Conservation (phyloP, 2,329 filamentous ascomycete genomes). For the Trichoderma hamatum region DNA sequence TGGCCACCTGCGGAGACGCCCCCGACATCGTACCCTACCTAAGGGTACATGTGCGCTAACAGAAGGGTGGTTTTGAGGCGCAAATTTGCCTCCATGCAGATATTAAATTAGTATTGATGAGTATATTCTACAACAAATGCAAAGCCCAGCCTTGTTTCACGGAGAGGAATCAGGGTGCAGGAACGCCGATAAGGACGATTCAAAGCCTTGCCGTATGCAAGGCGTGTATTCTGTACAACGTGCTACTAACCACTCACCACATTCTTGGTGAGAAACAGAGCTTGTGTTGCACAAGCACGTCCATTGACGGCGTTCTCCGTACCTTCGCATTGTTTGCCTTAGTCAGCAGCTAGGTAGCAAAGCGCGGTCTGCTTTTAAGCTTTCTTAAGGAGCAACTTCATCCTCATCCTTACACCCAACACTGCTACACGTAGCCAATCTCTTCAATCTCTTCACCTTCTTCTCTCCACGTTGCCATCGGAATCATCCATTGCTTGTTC, state of each 20-base stretch:
- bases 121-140: not conserved
- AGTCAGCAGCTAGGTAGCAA: slow-evolving; percentile 21
- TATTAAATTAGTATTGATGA: not conserved
- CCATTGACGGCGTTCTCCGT: not conserved
- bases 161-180: slow-evolving; percentile 15
- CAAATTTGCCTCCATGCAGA: fast-evolving
- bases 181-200: not conserved
- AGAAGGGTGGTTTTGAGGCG: not conserved
- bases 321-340: not conserved
- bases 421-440: not conserved
- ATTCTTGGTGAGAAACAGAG: not conserved
- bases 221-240: not conserved
- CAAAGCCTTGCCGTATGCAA: not conserved
- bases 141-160: slow-evolving; percentile 15
- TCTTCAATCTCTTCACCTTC: not conserved
- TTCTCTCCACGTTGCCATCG: not conserved
- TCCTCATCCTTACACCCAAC: slow-evolving; percentile 1
- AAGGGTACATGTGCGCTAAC: not conserved
- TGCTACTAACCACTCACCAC: not conserved
- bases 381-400: slow-evolving; percentile 20
- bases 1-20: not conserved
- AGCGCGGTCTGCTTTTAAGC: slow-evolving; percentile 11
- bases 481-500: not conserved
- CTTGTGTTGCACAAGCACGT: not conserved
- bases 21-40: not conserved